Evolutionary conservation across 2,329 filamentous ascomycete species (phyloP), one percentile per base, ranked within the genome.

Genomic region (Aspergillus transmontanensis): DNA sequence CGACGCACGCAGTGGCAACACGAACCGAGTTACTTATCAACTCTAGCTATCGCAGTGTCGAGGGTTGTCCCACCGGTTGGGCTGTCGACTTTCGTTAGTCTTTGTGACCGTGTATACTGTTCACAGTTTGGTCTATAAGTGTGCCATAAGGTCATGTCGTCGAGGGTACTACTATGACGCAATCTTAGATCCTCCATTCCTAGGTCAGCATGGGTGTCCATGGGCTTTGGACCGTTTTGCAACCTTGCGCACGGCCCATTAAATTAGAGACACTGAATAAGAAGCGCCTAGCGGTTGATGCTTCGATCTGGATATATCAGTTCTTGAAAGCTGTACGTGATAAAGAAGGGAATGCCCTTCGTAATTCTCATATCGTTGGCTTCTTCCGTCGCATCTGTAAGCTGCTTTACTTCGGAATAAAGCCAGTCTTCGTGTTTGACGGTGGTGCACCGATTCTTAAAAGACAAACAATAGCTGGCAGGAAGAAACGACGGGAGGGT

Each of bases 231-330:
- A 94, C 92, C 67, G 93, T 99, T 58, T 85, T 98, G 68, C 92
- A 97, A 80, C 95, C 95, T 53, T 97, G 93, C 76, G 95, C 95
- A 55, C 91, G 95, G 43, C 96, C 95, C 23, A 96, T 96, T 66
- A 97, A 97, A 78, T 90, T 99, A 71, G 94, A 96, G 72, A 97
- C 94, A 16, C 88, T 99, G 64, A 98, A 98, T 78, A 92, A 91
- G 71, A 97, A 97, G 81, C 93, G 95, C 19, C 90, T 99, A 57
- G 96, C 95, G 54, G 93, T 99, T 69, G 95, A 99, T 80, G 95
- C 96, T 63, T 97, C 94, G 14, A 99, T 99, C 76, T 99, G 95
- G 95, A 98, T 99, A 72, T 99, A 99, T 84, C 95, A 99, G 76
- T 99, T 99, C 74, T 88, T 99, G 72, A 99, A 99, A 82, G 95